Evolutionary conservation across 176 grass and related monocot species (phyloP), one percentile per base, ranked within the genome.

Genomic region (Oryza coarctata): DNA sequence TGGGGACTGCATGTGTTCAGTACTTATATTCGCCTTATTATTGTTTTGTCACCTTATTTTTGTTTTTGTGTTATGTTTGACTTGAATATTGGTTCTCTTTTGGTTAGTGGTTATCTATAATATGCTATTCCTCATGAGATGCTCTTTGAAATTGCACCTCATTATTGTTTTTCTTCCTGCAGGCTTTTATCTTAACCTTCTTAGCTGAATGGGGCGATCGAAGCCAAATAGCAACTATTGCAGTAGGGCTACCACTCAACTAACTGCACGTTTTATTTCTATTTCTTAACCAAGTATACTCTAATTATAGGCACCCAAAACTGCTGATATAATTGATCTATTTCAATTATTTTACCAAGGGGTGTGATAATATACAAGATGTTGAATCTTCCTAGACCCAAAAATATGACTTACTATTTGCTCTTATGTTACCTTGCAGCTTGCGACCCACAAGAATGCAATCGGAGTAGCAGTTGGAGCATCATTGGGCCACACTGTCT

Each of bases 171-270:
- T 57, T 63, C 66, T 88, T 41, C 12, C 28, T 89, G 63, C 82
- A 97, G 91, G 90, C 94, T 75, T 97, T 97, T 76, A 91, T 97
- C 71, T 88, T 97, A 86, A 97, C 94, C 35, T 97, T 97, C 65
- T 74, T 97, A 61, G 94, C 94, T 26, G 91, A 97, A 84, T 94
- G 89, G 94, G 94, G 94, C 0, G 89, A 97, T 70, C 94, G 91
- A 57, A 97, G 94, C 84, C 94, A 97, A 77, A 97, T 97, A 85
- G 94, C 91, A 84, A 97, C 94, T 31, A 97, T 97, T 14, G 94
- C 89, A 4, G 89, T 97, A 84, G 7, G 83, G 81, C 14, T 45
- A 31, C 29, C 71, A 0, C 20, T 79, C 41, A 40, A 38, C 29
- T 70, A 62, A 29, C 13, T 12, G 11, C 57, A 20, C 27, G 12